phyloP scores from a whole-genome alignment of 768 basidiomycete species.

The Lenzites betulinus region DNA sequence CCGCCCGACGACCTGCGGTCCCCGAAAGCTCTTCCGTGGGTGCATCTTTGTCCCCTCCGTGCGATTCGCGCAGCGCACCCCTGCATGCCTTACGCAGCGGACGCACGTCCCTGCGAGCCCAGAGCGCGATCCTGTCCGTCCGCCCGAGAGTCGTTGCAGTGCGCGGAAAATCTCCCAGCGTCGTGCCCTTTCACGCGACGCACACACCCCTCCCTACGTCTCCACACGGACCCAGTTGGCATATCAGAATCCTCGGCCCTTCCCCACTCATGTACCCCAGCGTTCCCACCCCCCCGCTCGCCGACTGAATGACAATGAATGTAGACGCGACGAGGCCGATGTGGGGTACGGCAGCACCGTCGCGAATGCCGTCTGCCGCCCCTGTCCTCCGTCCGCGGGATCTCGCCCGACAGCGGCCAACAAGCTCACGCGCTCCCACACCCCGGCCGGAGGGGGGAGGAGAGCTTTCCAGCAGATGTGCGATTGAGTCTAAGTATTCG shows the following conservation, averaged over 20 bases:
- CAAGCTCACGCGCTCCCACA: background rate
- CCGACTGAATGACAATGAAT: slow-evolving; percentile 4
- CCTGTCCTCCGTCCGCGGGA: background rate
- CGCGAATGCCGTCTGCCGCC: background rate
- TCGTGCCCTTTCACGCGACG: background rate
- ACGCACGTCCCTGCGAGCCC: background rate
- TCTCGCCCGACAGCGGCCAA: background rate
- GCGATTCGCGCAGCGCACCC: background rate
- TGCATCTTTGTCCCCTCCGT: background rate
- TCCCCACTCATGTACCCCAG: slow-evolving; percentile 1
- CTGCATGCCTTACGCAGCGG: background rate
- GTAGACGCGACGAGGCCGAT: background rate
- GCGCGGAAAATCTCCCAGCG: background rate
- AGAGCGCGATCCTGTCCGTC: background rate
- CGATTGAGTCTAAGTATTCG: slow-evolving; percentile 9
- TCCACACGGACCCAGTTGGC: background rate
- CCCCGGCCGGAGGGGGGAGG: background rate
- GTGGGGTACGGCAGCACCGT: background rate
- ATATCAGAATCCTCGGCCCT: slow-evolving; percentile 16
- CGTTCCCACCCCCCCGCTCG: slow-evolving; percentile 6
- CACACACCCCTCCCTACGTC: background rate
- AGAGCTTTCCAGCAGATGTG: background rate
- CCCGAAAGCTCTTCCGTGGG: background rate
- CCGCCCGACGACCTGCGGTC: slow-evolving; percentile 3
- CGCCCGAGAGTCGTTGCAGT: background rate